Evolutionary conservation across 2,329 filamentous ascomycete species (phyloP).

Genomic region (Nigrospora oryzae): DNA sequence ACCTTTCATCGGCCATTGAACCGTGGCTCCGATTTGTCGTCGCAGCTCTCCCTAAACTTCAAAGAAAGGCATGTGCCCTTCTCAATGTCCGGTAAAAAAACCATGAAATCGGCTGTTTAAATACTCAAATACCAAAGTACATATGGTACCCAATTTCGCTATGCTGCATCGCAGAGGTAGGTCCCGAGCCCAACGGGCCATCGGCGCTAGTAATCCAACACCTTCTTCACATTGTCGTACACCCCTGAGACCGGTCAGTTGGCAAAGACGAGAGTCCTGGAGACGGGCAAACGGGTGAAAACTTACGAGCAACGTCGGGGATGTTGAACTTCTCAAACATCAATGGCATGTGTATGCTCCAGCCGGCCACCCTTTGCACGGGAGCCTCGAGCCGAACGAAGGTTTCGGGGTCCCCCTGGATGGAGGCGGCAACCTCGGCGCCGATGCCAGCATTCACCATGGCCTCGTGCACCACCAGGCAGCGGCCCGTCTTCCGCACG

Average conservation of each 20-base stretch:
- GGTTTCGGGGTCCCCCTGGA: constrained; percentile 69
- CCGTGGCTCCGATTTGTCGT: too few species aligned
- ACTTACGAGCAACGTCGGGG: constrained; percentile 81
- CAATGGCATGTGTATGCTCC: constrained; percentile 76
- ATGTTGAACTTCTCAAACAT: constrained; percentile 74
- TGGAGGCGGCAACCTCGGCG: constrained; percentile 79
- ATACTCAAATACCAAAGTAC: too few species aligned
- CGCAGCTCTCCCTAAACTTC: too few species aligned
- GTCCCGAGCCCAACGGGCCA: neutral
- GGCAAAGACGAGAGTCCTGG: constrained; percentile 9
- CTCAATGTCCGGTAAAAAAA: too few species aligned
- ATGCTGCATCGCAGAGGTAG: neutral
- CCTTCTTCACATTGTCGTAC: constrained; percentile 62
- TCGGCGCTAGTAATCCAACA: constrained; percentile 49
- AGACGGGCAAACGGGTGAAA: constrained; percentile 1
- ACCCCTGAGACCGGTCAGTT: constrained; percentile 41
- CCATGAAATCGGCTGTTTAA: too few species aligned
- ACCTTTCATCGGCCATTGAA: too few species aligned
- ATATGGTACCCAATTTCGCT: neutral
- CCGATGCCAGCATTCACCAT: constrained; percentile 88
- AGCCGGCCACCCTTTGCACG: constrained; percentile 78
- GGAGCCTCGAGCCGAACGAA: constrained; percentile 81
- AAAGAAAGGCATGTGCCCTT: too few species aligned
- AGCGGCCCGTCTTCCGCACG: constrained; percentile 78
- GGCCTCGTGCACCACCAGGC: constrained; percentile 83